A percentile compares a stretch with the other conserved stretches of the same genome.
phyloP scores from a whole-genome alignment of 2,329 filamentous ascomycete genomes.

The Fusarium abutilonis region DNA sequence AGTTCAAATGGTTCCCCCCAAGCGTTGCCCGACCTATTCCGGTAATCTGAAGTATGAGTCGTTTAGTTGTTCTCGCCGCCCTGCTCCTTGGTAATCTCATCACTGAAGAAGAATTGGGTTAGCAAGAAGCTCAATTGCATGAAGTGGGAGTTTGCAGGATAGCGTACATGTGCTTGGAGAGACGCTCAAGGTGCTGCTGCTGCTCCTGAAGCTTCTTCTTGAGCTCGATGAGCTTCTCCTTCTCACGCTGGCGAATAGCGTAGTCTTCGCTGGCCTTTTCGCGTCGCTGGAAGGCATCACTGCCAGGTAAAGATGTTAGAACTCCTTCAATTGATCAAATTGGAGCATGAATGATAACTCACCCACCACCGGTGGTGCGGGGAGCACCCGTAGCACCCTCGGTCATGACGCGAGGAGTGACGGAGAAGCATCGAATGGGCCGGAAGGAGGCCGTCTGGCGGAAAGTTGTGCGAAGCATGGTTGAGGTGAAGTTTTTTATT shows the following conservation, averaged over 20 bases:
- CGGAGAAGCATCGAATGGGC: constrained; percentile 70
- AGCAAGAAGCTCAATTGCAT: constrained; percentile 11
- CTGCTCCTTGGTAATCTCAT: constrained; percentile 79
- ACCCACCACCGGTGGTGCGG: constrained; percentile 65
- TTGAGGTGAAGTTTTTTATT: constrained; percentile 36
- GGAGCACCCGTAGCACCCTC: constrained; percentile 76
- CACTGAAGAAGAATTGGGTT: constrained; percentile 58
- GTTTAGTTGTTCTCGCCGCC: constrained; percentile 72
- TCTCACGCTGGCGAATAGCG: constrained; percentile 87
- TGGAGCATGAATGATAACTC: constrained; percentile 47
- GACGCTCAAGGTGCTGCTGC: constrained; percentile 82
- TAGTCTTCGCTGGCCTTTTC: constrained; percentile 88
- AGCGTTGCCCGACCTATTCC: constrained; percentile 35
- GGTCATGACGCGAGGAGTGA: constrained; percentile 69
- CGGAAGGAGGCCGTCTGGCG: constrained; percentile 64
- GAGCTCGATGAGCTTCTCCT: constrained; percentile 85
- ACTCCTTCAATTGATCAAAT: constrained; percentile 13
- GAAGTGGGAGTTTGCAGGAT: constrained; percentile 9
- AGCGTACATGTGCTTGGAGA: constrained; percentile 85
- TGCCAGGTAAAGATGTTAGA: constrained; percentile 50
- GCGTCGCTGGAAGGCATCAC: constrained; percentile 91
- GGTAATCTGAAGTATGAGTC: constrained; percentile 26
- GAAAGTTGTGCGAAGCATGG: constrained; percentile 75
- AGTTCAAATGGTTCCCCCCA: constrained; percentile 31
- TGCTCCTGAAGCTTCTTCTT: constrained; percentile 79